Base-by-base conservation (phyloP, 331 rosid species). In the Acacia concinna region DNA sequence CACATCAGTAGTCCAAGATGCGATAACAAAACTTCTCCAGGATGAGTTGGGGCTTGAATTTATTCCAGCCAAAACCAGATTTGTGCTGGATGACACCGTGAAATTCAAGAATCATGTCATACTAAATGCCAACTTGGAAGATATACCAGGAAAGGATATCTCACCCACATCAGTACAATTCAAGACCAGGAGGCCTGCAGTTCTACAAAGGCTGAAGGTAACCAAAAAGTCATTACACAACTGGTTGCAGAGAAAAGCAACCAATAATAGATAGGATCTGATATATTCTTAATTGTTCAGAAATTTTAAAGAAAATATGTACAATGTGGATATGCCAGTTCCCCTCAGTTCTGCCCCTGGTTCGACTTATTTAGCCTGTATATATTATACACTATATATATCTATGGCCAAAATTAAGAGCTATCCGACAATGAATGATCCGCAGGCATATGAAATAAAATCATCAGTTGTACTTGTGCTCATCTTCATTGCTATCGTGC, bases 21-120 rank as follows among this genome's bases (percentile, higher is more conserved):
- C 94, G 37, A 87, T 95, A 41, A 77, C 85, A n/a, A 88, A 84
- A 85, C 98, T 95, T 75, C 91, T 95, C 69, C 82, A 32, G 79
- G 86, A 89, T 62, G 96, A 95, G 75, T 82, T 95, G 80, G 92
- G 91, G 78, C 94, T 95, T 47, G 88, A 90, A 67, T 92, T 87
- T 86, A 40, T 86, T 78, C 80, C 90, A 17, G 88, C 83, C 74
- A 86, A 68, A 78, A 81, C 90, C 56, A 85, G 80, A 84, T 65
- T 78, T 62, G 84, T 89, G 81, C 84, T 60, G 23, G 49, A 80
- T 52, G 75, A 77, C 74, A 82, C 81, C 46, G 21, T 66, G 28
- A 74, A 75, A 80, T 57, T 81, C 21, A 80, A 83, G 81, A 77
- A 38, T 47, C 74, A 69, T 60, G 71, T 23, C 37, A 52, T 78